A percentile compares a stretch with the other conserved stretches of the same genome.
Evolutionary conservation across 2,329 filamentous ascomycete species (phyloP).

Genomic region (Podosphaera fusca): DNA sequence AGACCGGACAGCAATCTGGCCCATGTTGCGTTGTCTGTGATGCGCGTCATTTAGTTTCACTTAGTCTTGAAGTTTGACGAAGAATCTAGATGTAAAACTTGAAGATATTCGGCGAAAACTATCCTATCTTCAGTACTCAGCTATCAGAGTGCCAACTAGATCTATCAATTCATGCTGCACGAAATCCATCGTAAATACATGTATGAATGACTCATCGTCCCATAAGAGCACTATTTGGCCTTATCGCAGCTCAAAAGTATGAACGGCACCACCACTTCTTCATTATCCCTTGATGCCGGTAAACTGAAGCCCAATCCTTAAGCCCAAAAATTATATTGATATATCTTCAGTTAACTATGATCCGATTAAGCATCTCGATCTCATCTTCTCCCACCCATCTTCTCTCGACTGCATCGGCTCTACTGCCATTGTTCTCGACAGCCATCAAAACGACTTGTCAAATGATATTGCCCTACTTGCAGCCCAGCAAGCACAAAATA

Average conservation of each 20-base stretch:
- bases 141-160: no score
- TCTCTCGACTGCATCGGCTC: constrained; percentile 54
- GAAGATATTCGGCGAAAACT: no score
- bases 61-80: no score
- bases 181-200: no score
- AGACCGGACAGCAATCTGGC: no score
- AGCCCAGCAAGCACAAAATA: constrained; percentile 57
- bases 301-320: constrained; percentile 5
- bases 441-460: constrained; percentile 64
- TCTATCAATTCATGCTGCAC: no score
- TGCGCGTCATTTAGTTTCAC: no score
- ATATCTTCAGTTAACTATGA: constrained; percentile 50
- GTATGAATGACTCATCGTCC: no score
- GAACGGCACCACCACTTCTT: constrained; percentile 12
- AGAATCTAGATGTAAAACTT: no score
- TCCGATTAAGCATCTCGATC: constrained; percentile 77
- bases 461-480: constrained; percentile 50
- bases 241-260: constrained; percentile 7
- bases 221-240: no score
- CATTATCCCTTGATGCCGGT: constrained; percentile 16
- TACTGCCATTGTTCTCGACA: constrained; percentile 50
- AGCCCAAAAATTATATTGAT: constrained; percentile 5
- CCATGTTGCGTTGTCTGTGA: no score
- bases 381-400: constrained; percentile 76
- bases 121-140: no score